A percentile compares a stretch with the other conserved stretches of the same genome.
Conservation (phyloP, 148 eudicot species). For the Arctostaphylos glauca region DNA sequence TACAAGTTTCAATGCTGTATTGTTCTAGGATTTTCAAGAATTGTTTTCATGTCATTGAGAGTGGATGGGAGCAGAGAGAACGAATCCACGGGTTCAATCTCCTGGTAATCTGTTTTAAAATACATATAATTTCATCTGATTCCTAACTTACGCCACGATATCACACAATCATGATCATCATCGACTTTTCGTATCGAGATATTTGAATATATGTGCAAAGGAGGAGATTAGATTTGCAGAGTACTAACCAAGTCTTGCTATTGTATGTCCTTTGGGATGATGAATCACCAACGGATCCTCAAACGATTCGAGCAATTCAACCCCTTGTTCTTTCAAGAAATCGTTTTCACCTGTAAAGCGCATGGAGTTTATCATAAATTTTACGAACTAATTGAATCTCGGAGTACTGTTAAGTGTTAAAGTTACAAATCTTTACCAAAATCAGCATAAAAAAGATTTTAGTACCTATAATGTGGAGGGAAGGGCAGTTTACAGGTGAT, state of each 20-base stretch:
- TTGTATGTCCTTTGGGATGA: slow-evolving; percentile 21
- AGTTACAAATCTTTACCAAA: neutral
- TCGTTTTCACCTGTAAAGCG: slow-evolving; percentile 19
- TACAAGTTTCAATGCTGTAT: neutral
- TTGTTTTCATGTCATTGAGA: no score
- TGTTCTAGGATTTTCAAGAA: neutral
- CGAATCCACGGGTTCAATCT: no score
- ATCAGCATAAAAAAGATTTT: neutral
- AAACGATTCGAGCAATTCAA: slow-evolving; percentile 18
- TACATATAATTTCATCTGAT: no score
- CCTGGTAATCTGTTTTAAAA: neutral
- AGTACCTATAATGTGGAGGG: slow-evolving; percentile 40
- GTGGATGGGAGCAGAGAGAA: no score
- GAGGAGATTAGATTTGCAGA: neutral
- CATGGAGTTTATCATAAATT: neutral
- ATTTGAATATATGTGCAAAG: neutral
- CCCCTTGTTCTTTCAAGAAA: slow-evolving; percentile 8
- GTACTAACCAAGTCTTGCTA: slow-evolving; percentile 26
- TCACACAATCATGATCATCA: no score
- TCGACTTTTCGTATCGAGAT: no score
- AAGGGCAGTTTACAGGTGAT: slow-evolving; percentile 28
- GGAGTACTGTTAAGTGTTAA: neutral
- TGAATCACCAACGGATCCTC: slow-evolving; percentile 15
- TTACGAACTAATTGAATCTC: no score
- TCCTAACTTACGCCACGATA: no score